phyloP scores from a whole-genome alignment of 2,329 filamentous ascomycete species.

The Alternaria ventricosa region DNA sequence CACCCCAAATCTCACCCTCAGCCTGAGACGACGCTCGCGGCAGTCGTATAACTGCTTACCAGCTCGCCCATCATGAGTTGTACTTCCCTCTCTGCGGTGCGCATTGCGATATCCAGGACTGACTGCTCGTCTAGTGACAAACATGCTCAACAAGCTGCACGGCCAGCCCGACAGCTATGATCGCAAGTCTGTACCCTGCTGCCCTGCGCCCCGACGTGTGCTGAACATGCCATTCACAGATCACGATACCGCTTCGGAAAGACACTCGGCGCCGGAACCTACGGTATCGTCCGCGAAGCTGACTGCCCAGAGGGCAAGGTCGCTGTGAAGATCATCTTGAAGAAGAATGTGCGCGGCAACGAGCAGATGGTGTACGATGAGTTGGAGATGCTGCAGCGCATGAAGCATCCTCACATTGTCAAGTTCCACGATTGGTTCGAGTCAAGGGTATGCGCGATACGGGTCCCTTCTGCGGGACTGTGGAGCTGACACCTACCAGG shows the following conservation, averaged over 20 bases:
- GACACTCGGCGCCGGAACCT: slow-evolving; percentile 94
- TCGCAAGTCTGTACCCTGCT: slow-evolving; percentile 74
- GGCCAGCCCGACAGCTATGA: slow-evolving; percentile 98
- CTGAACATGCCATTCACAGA: slow-evolving; percentile 57
- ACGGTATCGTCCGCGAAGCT: slow-evolving; percentile 96
- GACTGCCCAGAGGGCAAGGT: slow-evolving; percentile 85
- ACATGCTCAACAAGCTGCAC: slow-evolving; percentile 94
- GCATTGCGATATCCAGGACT: slow-evolving; percentile 15
- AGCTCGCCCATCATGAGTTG: slow-evolving; percentile 45
- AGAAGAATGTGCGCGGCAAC: slow-evolving; percentile 98
- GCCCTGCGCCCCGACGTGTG: slow-evolving; percentile 23
- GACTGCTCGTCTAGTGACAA: slow-evolving; percentile 66
- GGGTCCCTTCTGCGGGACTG: background rate
- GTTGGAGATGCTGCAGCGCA: slow-evolving; percentile 86
- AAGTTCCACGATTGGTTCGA: slow-evolving; percentile 99
- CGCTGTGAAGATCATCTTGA: slow-evolving; percentile 97
- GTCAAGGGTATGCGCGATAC: slow-evolving; percentile 72
- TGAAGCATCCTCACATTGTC: slow-evolving; percentile 95
- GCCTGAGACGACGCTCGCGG: slow-evolving; percentile 36
- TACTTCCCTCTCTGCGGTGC: slow-evolving; percentile 19
- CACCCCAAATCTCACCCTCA: slow-evolving; percentile 36
- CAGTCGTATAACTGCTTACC: slow-evolving; percentile 33
- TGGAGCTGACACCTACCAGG: slow-evolving; percentile 60
- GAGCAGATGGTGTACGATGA: slow-evolving; percentile 99
- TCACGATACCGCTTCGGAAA: slow-evolving; percentile 89